Evolutionary conservation across 1,139 yeast genomes (phyloP), one percentile per base, ranked within the genome.

Genomic region (Nakaseomyces sp.): DNA sequence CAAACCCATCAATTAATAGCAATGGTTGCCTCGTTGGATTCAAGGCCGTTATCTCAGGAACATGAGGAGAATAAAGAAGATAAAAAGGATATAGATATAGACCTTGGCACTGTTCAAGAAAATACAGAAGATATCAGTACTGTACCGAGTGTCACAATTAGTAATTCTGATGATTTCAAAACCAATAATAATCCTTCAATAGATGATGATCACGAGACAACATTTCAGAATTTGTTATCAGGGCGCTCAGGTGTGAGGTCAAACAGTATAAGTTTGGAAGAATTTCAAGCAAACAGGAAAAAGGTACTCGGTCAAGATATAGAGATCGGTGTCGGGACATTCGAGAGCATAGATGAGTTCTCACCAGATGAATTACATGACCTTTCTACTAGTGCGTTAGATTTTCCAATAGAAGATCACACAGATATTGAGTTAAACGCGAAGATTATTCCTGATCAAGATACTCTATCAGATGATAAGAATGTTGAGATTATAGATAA

Each of bases 1-100:
- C n/a, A n/a, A n/a, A n/a, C n/a, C n/a, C n/a, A n/a, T n/a, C n/a
- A n/a, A n/a, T n/a, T n/a, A n/a, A n/a, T n/a, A n/a, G n/a, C n/a
- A n/a, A 32, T 32, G 36, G 36, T 18, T 18, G 8, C 36, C 8
- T 32, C 36, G 6, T 13, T 32, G 16, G 22, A 32, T 18, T 32
- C 36, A 9, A 17, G 24, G 36, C 36, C 36, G 13, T 32, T 32
- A 17, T 10, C 36, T 19, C 36, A 32, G 36, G 36, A 32, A 18
- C 36, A 32, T 10, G 36, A 32, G 24, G 24, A 19, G 13, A 19
- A 17, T 18, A 19, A 32, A 8, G 36, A 19, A 4, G 36, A 18
- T 5, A 17, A 17, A 10, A 32, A 17, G 17, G 32, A 29, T 15
- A 13, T 15, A 5, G 10, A 15, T 15, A 29, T 15, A 5, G 12